Evolutionary conservation across 2,329 filamentous ascomycete genomes (phyloP).

Genomic region (Delphinella strobiligena): DNA sequence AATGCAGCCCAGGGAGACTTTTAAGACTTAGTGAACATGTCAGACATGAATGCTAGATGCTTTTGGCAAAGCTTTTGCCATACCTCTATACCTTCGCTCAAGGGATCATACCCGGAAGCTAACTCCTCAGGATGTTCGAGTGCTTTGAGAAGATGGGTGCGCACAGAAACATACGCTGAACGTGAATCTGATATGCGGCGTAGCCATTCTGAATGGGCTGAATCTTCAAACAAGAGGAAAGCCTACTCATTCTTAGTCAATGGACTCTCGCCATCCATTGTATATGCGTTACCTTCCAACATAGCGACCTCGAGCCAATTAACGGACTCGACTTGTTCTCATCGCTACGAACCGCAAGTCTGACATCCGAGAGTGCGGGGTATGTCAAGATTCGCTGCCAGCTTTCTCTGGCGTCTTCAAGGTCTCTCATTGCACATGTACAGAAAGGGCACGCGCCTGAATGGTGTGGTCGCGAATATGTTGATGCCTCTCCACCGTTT

Average conservation of each 20-base stretch:
- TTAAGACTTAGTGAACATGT: constrained; percentile 32
- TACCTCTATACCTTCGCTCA: constrained; percentile 70
- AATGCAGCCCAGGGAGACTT: constrained; percentile 89
- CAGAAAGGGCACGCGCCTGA: too few species aligned
- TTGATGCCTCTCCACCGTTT: too few species aligned
- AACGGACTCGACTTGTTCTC: constrained; percentile 29
- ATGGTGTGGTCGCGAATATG: too few species aligned
- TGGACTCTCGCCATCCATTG: background rate
- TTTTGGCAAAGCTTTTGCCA: constrained; percentile 15
- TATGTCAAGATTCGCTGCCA: constrained; percentile 21
- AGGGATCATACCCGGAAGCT: constrained; percentile 62
- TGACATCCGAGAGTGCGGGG: constrained; percentile 17
- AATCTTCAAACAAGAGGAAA: constrained; percentile 66
- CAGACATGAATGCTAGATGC: constrained; percentile 8
- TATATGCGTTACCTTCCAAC: constrained; percentile 61
- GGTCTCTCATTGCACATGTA: constrained; percentile 18
- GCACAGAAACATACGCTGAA: constrained; percentile 58
- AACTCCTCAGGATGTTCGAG: constrained; percentile 78
- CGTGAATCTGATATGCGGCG: constrained; percentile 56
- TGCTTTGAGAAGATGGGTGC: constrained; percentile 65
- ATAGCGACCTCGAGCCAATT: constrained; percentile 58
- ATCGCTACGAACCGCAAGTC: constrained; percentile 18
- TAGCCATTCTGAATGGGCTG: constrained; percentile 56
- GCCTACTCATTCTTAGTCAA: constrained; percentile 35
- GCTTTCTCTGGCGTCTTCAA: constrained; percentile 18